Evolutionary conservation across 23 red algal genomes (phyloP), one percentile per base, ranked within the genome.

Genomic region (Rhodosorus marinus): DNA sequence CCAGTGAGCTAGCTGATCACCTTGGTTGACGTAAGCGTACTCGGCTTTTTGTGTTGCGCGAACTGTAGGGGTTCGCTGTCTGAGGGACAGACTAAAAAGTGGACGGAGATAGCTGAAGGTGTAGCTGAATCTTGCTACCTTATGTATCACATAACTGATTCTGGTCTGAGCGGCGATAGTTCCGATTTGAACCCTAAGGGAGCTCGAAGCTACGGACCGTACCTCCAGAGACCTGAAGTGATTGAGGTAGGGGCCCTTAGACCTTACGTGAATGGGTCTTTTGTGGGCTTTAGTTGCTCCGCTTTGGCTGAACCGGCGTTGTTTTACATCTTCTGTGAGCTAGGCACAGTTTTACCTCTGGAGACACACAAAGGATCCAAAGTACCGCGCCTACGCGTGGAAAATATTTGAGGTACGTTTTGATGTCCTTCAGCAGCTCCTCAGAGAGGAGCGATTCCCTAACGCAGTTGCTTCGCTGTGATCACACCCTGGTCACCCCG

Each of bases 381-480:
- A 75, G n/a, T 84, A 84, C 43, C 67, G 79, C 2, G 63, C 59
- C 14, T 84, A 64, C 31, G 68, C 67, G 24, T 84, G 79, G 79
- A 8, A 34, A 6, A 55, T 84, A 1, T 84, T 84, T 42, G 40
- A 74, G 14, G 73, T 71, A 54, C 52, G 67, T 61, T 41, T 15
- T 41, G 30, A 31, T 70, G 0, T 31, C 51, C 15, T 38, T 66
- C 54, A 41, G 49, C 31, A 20, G 30, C 6, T 65, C 66, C 25
- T 15, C 26, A 14, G 50, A 15, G 26, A 40, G 42, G 3, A 21
- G 70, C 17, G 60, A 74, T 41, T 14, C 49, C 32, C 2, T 32
- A 32, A 5, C 1, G 54, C 1, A 5, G 5, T 1, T 11, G 32
- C 35, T 11, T 14, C 11, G 32, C 51, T 17, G 11, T 54, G 51